phyloP scores from a whole-genome alignment of 306 rosid species.

The Fragaria iinumae region DNA sequence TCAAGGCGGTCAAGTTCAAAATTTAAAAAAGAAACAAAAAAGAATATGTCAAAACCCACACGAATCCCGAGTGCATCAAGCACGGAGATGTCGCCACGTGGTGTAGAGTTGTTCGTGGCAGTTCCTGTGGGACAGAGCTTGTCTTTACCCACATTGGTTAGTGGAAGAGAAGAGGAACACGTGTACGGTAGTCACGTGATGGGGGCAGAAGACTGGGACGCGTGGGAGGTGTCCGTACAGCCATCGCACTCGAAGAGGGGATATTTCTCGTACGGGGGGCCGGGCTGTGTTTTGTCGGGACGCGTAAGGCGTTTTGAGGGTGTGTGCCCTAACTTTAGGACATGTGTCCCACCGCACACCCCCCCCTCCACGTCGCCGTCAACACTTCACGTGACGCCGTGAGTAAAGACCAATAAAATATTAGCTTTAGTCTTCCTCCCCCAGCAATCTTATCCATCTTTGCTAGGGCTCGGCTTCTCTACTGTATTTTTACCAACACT shows the following conservation, averaged over 20 bases:
- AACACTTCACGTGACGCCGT: conserved; percentile 18
- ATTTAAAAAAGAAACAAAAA: background rate
- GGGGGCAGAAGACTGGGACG: conserved; percentile 6
- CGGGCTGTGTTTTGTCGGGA: conserved; percentile 26
- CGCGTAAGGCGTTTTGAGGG: background rate
- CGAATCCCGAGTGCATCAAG: conserved; percentile 30
- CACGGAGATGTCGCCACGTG: conserved; percentile 22
- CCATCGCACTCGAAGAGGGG: background rate
- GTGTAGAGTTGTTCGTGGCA: background rate
- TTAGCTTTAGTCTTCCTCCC: background rate
- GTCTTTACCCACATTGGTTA: background rate
- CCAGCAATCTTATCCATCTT: background rate
- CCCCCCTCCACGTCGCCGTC: background rate
- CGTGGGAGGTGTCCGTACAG: conserved; percentile 34
- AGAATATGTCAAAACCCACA: conserved; percentile 26
- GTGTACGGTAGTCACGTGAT: conserved; percentile 32
- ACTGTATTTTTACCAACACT: background rate
- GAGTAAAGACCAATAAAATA: background rate
- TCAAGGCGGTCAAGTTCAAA: background rate
- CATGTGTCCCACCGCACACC: conserved; percentile 31
- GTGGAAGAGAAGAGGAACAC: conserved; percentile 24
- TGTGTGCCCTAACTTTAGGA: background rate
- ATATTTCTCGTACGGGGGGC: conserved; percentile 31
- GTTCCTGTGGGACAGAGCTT: background rate
- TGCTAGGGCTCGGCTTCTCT: background rate